Percentiles rank a stretch among this genome's conserved stretches.
These are phyloP conservation scores for Zygosaccharomyces sapae DNA, from an alignment of 1,139 yeast species.

Conservation along the genomic window DNA sequence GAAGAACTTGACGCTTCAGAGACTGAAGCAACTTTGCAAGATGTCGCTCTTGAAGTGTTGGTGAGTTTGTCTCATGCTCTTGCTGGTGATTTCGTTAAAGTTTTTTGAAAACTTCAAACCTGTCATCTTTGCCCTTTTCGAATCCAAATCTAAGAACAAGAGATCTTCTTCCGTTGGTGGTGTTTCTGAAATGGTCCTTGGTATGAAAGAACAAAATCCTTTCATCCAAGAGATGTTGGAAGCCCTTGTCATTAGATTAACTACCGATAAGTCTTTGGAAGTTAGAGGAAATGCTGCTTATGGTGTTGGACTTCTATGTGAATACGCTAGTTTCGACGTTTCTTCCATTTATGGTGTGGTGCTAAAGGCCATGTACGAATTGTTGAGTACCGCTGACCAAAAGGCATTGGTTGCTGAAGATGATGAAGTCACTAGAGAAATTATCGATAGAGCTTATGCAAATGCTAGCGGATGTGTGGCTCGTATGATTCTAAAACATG, in stretches of 20 bases:
- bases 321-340: conserved; percentile 56
- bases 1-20: conserved; percentile 72
- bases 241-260: conserved; percentile 62
- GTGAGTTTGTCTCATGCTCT: conserved; percentile 70
- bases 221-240: conserved; percentile 66
- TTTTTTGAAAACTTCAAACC: conserved; percentile 74
- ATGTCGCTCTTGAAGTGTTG: conserved; percentile 80
- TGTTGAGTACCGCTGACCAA: conserved; percentile 73
- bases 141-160: conserved; percentile 65
- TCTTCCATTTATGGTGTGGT: conserved; percentile 63
- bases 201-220: conserved; percentile 66
- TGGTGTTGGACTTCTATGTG: conserved; percentile 83
- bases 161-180: conserved; percentile 86
- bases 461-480: conserved; percentile 98
- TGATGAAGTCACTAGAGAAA: conserved; percentile 78
- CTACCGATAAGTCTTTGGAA: conserved; percentile 76
- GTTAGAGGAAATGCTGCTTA: conserved; percentile 95
- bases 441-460: conserved; percentile 81
- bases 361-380: conserved; percentile 70
- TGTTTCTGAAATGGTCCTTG: conserved; percentile 80
- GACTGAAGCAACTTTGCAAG: conserved; percentile 79
- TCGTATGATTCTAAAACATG: conserved; percentile 76
- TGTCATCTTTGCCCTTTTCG: conserved; percentile 55
- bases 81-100: conserved; percentile 60
- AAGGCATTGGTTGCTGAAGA: conserved; percentile 54